Percentiles rank a stretch among this genome's conserved stretches.
phyloP scores from a whole-genome alignment of 108 stramenopile species.

The Pseudonitzschia delicatissima region DNA sequence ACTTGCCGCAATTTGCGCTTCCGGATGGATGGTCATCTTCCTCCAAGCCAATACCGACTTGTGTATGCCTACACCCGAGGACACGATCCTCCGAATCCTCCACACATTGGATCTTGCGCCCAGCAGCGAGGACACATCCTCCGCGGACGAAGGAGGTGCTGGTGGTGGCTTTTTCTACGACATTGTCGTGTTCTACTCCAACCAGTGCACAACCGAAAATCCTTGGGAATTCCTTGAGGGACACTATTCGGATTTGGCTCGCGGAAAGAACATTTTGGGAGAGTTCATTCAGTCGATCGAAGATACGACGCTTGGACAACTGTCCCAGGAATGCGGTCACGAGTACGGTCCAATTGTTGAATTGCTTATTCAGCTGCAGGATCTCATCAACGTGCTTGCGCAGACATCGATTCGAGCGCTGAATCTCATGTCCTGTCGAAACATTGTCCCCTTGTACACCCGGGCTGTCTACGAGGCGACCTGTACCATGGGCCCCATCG shows the following conservation, averaged over 20 bases:
- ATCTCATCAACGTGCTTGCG: slow-evolving; percentile 19
- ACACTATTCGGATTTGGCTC: slow-evolving; percentile 21
- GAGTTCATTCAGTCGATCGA: slow-evolving; percentile 3
- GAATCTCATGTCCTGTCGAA: slow-evolving; percentile 30
- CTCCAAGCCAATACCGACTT: slow-evolving; percentile 30
- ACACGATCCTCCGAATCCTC: slow-evolving; percentile 17
- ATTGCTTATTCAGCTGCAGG: slow-evolving; percentile 13
- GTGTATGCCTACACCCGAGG: slow-evolving; percentile 27
- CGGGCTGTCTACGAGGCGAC: slow-evolving; percentile 24
- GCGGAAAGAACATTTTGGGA: not conserved
- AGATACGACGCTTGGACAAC: slow-evolving; percentile 7
- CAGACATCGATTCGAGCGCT: slow-evolving; percentile 14
- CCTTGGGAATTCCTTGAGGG: slow-evolving; percentile 35
- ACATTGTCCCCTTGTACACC: slow-evolving; percentile 38
- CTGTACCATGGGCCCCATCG: slow-evolving; percentile 10
- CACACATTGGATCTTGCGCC: slow-evolving; percentile 21
- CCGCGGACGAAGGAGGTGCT: not conserved
- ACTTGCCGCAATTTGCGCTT: slow-evolving; percentile 9
- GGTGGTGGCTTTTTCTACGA: slow-evolving; percentile 16
- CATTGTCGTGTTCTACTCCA: slow-evolving; percentile 24
- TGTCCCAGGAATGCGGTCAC: slow-evolving; percentile 32
- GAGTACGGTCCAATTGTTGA: slow-evolving; percentile 22
- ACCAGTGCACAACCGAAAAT: slow-evolving; percentile 18
- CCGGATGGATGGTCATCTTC: slow-evolving; percentile 3
- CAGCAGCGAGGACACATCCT: not conserved